Evolutionary conservation across 768 basidiomycete species (phyloP), one percentile per base, ranked within the genome.

Genomic region (Leccinum boreale): DNA sequence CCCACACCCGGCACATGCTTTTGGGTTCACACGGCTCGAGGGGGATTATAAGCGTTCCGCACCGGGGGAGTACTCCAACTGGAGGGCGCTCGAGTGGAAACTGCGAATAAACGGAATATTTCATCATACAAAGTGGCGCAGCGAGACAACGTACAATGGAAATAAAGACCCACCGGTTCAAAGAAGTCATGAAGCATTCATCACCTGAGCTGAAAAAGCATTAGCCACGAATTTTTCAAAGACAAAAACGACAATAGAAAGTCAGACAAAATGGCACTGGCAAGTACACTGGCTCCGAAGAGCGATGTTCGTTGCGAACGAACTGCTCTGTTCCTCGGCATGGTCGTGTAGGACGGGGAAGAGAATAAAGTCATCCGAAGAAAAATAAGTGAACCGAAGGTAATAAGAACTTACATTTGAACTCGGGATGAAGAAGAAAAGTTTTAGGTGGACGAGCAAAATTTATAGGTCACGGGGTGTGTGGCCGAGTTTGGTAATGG

Each of bases 291-390:
- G 81, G 75, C 74, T 75, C 79, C 76, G 74, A 58, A 81, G 75
- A 77, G 75, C 79, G 80, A 83, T 75, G 81, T 85, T 78, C 78
- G 85, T 85, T 85, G 85, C 84, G 84, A 87, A 88, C 84, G 81
- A 79, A 86, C 84, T 69, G 66, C 86, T 87, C 87, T 89, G 73
- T 82, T 78, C 71, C 87, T 89, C 88, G 84, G 78, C 89, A 90
- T 85, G 82, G 89, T 90, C 89, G 88, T 86, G 69, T 90, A 90
- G 75, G 88, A 86, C 87, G 88, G 88, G 88, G 88, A 90, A 90
- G 87, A 90, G 89, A 90, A 90, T 82, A 79, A 79, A 79, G 82
- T 86, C 87, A 89, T 89, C 86, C 58, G 17, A 56, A 60, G 44
- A 60, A 35, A 59, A 46, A 11, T 23, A 7, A 26, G 19, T 19